Base-by-base conservation (phyloP, 2,329 filamentous ascomycete genomes). In the Penicillium psychrosexuale region DNA sequence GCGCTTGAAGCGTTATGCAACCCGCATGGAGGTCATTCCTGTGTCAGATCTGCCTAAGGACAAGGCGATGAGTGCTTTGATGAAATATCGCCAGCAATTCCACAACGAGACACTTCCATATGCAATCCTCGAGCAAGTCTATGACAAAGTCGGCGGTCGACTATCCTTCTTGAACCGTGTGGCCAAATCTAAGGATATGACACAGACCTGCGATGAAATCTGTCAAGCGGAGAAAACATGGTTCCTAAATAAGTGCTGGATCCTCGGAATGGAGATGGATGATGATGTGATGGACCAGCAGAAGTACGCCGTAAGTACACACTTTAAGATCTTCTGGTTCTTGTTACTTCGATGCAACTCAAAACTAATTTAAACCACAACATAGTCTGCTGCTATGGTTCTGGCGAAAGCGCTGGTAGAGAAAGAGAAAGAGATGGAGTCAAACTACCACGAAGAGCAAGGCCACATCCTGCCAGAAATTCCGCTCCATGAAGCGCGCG, bases 281-380 rank as follows among this genome's bases (percentile, higher is more conserved):
- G 94, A 97, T 73, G 94, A 99, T 69, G 94, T 97, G 63, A 97
- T 97, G 87, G 91, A 97, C 68, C 90, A 97, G 73, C 91, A 97
- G 70, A 97, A 97, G 72, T 97, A 91, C 80, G 90, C 92, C 43
- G 88, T 91, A 78, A 75, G 86, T 83, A 31, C 37, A 45, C 19
- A 8, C 11, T 24, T 22, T 22, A 4, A 5, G 5, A n/a, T 12
- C 22, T 11, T 13, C 28, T 33, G 24, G 12, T 9, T 19, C 55
- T 7, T 13, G 24, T 34, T n/a, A 1, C 17, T 44, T 15, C 44
- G 28, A 19, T 44, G 47, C 52, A 9, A 24, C 45, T 17, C 28
- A 30, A 28, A 38, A 17, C 44, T 63, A 49, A 54, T 61, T 65
- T 3, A 57, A 69, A 39, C 24, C 31, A 38, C n/a, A 13, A 33